These are phyloP conservation scores for Pyropia yezoensis DNA, from an alignment of 23 red algal species.

Conservation along the genomic window DNA sequence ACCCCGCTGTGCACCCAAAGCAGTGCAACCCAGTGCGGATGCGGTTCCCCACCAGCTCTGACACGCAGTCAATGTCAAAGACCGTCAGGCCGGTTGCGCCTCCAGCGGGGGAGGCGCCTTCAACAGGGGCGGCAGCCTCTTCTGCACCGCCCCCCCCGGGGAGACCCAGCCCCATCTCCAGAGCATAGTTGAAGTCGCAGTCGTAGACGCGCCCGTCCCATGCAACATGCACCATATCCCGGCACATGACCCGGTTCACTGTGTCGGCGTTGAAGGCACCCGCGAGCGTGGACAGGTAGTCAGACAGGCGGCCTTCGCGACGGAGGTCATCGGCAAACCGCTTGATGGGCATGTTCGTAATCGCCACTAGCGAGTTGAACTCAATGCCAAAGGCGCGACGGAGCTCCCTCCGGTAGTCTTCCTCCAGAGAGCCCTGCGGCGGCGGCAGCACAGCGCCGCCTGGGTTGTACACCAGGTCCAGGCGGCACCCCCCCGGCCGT, in stretches of 20 bases:
- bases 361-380: slow-evolving; percentile 65
- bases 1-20: slow-evolving; percentile 92
- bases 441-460: slow-evolving; percentile 62
- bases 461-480: slow-evolving; percentile 96
- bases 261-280: slow-evolving; percentile 41
- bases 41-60: slow-evolving; percentile 16
- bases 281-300: slow-evolving; percentile 63
- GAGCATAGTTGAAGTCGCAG: slow-evolving; percentile 98
- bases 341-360: slow-evolving; percentile 97
- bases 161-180: slow-evolving; percentile 52
- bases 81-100: slow-evolving; percentile 22
- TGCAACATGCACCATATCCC: slow-evolving; percentile 79
- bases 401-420: slow-evolving; percentile 67
- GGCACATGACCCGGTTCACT: slow-evolving; percentile 75
- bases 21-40: slow-evolving; percentile 81
- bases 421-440: slow-evolving; percentile 65
- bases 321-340: slow-evolving; percentile 79
- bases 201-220: slow-evolving; percentile 79
- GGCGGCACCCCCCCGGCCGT: slow-evolving; percentile 11
- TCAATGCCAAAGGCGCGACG: slow-evolving; percentile 59
- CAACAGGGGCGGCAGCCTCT: background rate
- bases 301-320: slow-evolving; percentile 18
- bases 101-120: slow-evolving; percentile 4
- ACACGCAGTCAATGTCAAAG: slow-evolving; percentile 71
- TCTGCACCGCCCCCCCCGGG: background rate